These are phyloP conservation scores for Carex pumila DNA, from an alignment of 176 grass and related monocot genomes.

Conservation along the genomic window DNA sequence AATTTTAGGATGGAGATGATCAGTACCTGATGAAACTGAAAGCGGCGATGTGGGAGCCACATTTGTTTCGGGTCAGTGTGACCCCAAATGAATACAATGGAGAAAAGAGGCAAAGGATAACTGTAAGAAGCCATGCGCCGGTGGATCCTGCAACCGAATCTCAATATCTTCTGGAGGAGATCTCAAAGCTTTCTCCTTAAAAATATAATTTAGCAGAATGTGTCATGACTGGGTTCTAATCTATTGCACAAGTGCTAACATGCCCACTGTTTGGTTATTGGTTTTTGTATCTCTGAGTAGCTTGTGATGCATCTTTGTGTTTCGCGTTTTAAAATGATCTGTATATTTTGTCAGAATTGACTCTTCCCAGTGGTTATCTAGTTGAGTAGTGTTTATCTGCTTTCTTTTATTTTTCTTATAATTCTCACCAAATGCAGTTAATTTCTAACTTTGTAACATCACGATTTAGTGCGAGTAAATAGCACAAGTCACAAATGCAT, in stretches of 20 bases:
- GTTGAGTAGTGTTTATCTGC: background rate
- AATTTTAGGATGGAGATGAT: slow-evolving; percentile 74
- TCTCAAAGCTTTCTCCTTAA: slow-evolving; percentile 42
- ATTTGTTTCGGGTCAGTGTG: slow-evolving; percentile 67
- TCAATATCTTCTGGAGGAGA: slow-evolving; percentile 74
- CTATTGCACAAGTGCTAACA: background rate
- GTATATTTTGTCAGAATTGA: slow-evolving; percentile 1
- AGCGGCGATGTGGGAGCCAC: slow-evolving; percentile 74
- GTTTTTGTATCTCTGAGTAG: background rate
- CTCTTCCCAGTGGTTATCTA: background rate
- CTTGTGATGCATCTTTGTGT: background rate
- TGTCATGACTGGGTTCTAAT: background rate
- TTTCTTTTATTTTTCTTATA: background rate
- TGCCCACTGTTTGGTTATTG: background rate
- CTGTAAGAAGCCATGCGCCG: slow-evolving; percentile 45
- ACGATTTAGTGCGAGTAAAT: background rate
- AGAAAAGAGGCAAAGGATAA: slow-evolving; percentile 81
- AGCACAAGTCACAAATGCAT: background rate
- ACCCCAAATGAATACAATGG: slow-evolving; percentile 65
- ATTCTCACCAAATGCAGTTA: background rate
- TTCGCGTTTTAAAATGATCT: background rate
- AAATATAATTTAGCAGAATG: background rate
- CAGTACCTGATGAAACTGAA: slow-evolving; percentile 71
- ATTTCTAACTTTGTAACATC: background rate
- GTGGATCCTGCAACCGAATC: slow-evolving; percentile 66